Evolutionary conservation across 495 filamentous ascomycete species (phyloP).

Genomic region (Podospora sp.): DNA sequence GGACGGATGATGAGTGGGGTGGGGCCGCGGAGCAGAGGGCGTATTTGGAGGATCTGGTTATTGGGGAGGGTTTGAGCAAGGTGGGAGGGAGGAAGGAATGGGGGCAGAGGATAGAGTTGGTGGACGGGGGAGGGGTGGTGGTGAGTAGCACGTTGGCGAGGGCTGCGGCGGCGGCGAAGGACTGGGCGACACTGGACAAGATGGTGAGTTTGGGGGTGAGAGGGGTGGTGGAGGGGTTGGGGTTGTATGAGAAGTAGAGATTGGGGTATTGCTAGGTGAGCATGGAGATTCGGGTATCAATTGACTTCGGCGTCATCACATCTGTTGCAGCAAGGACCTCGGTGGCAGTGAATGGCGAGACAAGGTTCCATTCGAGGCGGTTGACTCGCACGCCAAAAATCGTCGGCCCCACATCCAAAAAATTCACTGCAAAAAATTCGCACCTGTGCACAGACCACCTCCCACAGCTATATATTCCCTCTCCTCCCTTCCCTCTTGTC

Average conservation of each 20-base stretch:
- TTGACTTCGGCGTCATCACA: no score
- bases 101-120: constrained; percentile 70
- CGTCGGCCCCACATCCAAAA: constrained; percentile 22
- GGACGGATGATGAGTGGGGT: constrained; percentile 71
- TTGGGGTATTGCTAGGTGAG: neutral
- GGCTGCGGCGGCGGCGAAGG: constrained; percentile 56
- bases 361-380: no score
- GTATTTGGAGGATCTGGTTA: constrained; percentile 57
- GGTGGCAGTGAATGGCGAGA: no score
- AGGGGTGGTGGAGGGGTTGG: constrained; percentile 58
- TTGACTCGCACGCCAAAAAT: no score
- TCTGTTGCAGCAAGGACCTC: no score
- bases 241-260: constrained; percentile 47
- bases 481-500: constrained; percentile 22
- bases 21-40: constrained; percentile 57
- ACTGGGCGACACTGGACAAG: constrained; percentile 57
- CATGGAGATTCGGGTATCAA: no score
- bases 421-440: constrained; percentile 39
- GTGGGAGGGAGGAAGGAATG: constrained; percentile 67
- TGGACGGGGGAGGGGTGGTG: constrained; percentile 60
- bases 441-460: constrained; percentile 45
- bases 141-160: constrained; percentile 84
- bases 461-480: constrained; percentile 40
- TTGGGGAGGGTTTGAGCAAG: constrained; percentile 52
- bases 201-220: constrained; percentile 67